A percentile compares a stretch with the other conserved stretches of the same genome.
These are phyloP conservation scores for Penicillium hordei DNA, from an alignment of 2,329 filamentous ascomycete species.

Conservation along the genomic window DNA sequence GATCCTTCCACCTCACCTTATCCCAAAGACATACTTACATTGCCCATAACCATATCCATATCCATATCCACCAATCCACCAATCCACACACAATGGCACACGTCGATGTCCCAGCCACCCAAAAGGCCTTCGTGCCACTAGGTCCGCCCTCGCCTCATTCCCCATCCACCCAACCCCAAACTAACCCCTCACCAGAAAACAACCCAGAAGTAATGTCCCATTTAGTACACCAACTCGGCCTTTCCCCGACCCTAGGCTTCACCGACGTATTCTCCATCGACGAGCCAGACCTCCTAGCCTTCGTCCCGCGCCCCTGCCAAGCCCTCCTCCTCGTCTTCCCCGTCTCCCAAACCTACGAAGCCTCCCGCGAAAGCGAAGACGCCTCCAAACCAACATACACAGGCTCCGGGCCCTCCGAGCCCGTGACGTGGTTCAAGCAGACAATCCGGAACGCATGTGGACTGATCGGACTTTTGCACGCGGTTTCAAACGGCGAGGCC, in stretches of 20 bases:
- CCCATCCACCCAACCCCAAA: constrained; percentile 3
- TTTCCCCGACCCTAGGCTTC: constrained; percentile 73
- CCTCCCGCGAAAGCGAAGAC: constrained; percentile 73
- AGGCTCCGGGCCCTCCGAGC: constrained; percentile 66
- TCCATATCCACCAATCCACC: neutral
- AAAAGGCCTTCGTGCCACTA: constrained; percentile 51
- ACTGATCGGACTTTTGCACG: constrained; percentile 83
- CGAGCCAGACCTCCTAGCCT: constrained; percentile 77
- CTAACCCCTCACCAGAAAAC: constrained; percentile 51
- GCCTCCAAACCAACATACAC: constrained; percentile 61
- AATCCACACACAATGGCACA: constrained; percentile 31
- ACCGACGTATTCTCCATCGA: constrained; percentile 91
- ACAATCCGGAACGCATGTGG: constrained; percentile 94
- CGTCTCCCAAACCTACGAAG: constrained; percentile 75
- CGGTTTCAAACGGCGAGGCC: constrained; percentile 73
- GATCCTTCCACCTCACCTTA: neutral
- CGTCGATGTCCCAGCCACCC: constrained; percentile 39
- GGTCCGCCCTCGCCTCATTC: constrained; percentile 31
- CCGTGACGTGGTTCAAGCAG: constrained; percentile 91
- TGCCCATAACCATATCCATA: neutral
- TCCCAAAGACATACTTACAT: neutral
- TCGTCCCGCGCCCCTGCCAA: constrained; percentile 83
- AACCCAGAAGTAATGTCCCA: constrained; percentile 87
- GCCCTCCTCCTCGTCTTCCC: constrained; percentile 93
- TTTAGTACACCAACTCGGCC: constrained; percentile 79